These are phyloP conservation scores for Mrakia blollopis DNA, from an alignment of 768 basidiomycete genomes.

Conservation along the genomic window DNA sequence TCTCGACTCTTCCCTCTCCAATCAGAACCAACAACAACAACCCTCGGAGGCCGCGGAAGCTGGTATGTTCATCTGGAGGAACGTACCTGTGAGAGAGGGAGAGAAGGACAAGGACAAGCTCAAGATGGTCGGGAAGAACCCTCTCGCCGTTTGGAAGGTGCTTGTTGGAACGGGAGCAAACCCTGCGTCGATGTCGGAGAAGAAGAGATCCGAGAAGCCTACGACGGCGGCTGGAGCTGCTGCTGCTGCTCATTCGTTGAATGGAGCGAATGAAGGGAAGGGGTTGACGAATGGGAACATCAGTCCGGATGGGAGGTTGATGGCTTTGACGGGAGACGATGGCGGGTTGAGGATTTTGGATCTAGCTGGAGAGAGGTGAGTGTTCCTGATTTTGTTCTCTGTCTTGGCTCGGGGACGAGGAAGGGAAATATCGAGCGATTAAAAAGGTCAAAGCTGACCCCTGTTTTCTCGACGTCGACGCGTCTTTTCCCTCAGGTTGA, in stretches of 20 bases:
- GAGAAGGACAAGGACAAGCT: constrained; percentile 32
- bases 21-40: not conserved
- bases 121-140: constrained; percentile 42
- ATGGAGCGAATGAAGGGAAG: constrained; percentile 17
- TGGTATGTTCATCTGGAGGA: constrained; percentile 42
- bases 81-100: constrained; percentile 36
- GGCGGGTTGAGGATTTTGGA: constrained; percentile 88
- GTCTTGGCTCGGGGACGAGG: not conserved
- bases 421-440: too few species aligned
- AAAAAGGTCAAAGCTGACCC: too few species aligned
- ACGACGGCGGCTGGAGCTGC: not conserved
- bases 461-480: not conserved
- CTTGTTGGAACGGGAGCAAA: constrained; percentile 2
- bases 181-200: constrained; percentile 26
- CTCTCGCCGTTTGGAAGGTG: constrained; percentile 40
- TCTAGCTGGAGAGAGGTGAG: constrained; percentile 75
- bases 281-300: constrained; percentile 16
- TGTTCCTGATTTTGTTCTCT: constrained; percentile 34
- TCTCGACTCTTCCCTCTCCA: not conserved
- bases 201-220: constrained; percentile 31
- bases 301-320: constrained; percentile 74
- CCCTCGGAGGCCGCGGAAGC: not conserved
- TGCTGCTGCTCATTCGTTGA: constrained; percentile 1
- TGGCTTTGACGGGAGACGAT: constrained; percentile 87
- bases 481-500: constrained; percentile 55